Evolutionary conservation across 768 basidiomycete species (phyloP).

Genomic region (Infundibulicybe gibba): DNA sequence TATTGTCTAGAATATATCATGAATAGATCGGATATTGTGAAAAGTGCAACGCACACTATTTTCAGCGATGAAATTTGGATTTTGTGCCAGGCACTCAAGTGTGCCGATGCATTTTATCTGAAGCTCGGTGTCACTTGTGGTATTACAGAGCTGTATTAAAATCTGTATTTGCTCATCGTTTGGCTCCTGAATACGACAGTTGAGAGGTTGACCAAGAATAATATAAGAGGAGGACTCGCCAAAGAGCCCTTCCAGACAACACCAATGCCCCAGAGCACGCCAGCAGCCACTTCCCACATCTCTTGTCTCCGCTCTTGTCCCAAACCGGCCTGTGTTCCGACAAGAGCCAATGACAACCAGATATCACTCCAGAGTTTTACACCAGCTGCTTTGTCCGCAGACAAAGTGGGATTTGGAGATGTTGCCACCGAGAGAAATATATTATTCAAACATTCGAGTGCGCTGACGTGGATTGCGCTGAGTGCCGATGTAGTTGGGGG

Average conservation of each 20-base stretch:
- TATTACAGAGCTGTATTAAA: slow-evolving; percentile 63
- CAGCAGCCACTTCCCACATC: slow-evolving; percentile 76
- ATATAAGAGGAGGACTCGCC: slow-evolving; percentile 32
- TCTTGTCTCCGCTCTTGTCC: slow-evolving; percentile 70
- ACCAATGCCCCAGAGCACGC: slow-evolving; percentile 87
- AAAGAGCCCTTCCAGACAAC: slow-evolving; percentile 68
- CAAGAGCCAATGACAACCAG: slow-evolving; percentile 57
- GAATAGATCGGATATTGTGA: not conserved
- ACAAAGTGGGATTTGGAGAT: slow-evolving; percentile 33
- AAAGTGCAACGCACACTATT: slow-evolving; percentile 47
- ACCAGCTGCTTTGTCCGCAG: slow-evolving; percentile 46
- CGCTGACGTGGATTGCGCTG: slow-evolving; percentile 77
- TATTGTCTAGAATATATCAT: slow-evolving; percentile 41
- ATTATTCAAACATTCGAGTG: slow-evolving; percentile 89
- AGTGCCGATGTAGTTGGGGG: slow-evolving; percentile 88
- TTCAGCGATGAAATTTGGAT: slow-evolving; percentile 55
- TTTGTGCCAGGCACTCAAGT: slow-evolving; percentile 80
- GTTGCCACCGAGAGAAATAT: slow-evolving; percentile 73
- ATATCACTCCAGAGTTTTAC: slow-evolving; percentile 57
- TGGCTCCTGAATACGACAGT: slow-evolving; percentile 37
- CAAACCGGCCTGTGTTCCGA: slow-evolving; percentile 55
- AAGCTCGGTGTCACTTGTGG: slow-evolving; percentile 48
- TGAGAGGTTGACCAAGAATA: not conserved
- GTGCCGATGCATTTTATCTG: slow-evolving; percentile 81
- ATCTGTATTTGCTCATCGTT: slow-evolving; percentile 57